Percentiles rank a stretch among this genome's conserved stretches.
phyloP scores from a whole-genome alignment of 768 basidiomycete species.

The Podaxis sp. region DNA sequence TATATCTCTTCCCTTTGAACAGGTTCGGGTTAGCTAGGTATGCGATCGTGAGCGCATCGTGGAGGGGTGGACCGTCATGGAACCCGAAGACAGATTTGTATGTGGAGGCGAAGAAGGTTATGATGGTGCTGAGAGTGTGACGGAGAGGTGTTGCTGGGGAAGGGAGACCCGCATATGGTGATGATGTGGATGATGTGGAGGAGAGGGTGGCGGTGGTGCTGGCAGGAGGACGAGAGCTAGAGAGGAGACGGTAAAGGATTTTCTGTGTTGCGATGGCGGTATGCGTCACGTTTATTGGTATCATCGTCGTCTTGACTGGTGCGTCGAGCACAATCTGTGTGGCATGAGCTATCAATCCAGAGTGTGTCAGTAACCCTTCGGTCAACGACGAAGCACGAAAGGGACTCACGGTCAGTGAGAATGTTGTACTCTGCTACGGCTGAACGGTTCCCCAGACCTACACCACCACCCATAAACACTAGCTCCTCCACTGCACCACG shows the following conservation, averaged over 20 bases:
- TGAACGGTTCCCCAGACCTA: conserved; percentile 80
- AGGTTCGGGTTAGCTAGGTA: conserved; percentile 71
- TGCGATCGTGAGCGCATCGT: conserved; percentile 82
- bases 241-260: conserved; percentile 56
- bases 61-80: conserved; percentile 70
- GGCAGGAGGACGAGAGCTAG: conserved; percentile 17
- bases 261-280: conserved; percentile 68
- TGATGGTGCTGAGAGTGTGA: conserved; percentile 70
- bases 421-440: conserved; percentile 85
- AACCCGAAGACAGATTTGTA: conserved; percentile 70
- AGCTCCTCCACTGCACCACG: conserved; percentile 56
- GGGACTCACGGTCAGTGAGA: conserved; percentile 72
- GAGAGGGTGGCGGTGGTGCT: not conserved
- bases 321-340: conserved; percentile 77
- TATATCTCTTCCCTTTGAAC: conserved; percentile 61
- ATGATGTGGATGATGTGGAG: not conserved
- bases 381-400: not conserved
- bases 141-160: conserved; percentile 49
- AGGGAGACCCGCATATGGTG: conserved; percentile 29
- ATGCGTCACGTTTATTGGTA: conserved; percentile 88
- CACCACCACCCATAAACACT: conserved; percentile 91
- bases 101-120: conserved; percentile 69
- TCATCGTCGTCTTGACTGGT: conserved; percentile 70
- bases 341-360: conserved; percentile 60
- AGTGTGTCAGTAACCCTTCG: not conserved